These are phyloP conservation scores for Phoenix dactylifera DNA, from an alignment of 176 grass and related monocot species.

Conservation along the genomic window DNA sequence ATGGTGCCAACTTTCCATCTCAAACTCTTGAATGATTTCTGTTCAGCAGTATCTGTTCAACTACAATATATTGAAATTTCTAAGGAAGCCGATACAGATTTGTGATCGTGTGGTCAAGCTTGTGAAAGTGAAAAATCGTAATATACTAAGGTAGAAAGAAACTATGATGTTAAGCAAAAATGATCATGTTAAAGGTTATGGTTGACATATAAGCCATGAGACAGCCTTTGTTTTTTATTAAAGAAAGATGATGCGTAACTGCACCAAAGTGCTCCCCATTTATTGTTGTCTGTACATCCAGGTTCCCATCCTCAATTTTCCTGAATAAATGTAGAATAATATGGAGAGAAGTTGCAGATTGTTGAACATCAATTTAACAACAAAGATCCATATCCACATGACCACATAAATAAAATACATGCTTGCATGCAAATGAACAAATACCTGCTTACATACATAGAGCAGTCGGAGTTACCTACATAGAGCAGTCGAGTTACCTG, in stretches of 20 bases:
- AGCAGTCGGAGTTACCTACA: constrained; percentile 24
- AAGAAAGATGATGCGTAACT: constrained; percentile 82
- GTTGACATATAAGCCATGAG: constrained; percentile 89
- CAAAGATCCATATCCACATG: too few relatives aligned
- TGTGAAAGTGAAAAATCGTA: not conserved
- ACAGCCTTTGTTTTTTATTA: constrained; percentile 86
- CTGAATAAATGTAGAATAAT: constrained; percentile 19
- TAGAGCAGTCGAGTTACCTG: constrained; percentile 30
- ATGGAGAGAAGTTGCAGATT: not conserved
- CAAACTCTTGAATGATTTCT: constrained; percentile 69
- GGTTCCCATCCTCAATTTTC: constrained; percentile 79
- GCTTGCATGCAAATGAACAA: too few relatives aligned
- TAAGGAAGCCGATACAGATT: too few relatives aligned
- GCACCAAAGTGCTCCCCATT: constrained; percentile 70
- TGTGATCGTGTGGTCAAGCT: not conserved
- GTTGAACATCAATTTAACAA: not conserved
- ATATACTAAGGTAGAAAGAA: too few relatives aligned
- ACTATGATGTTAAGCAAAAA: too few relatives aligned
- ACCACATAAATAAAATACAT: too few relatives aligned
- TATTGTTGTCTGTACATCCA: constrained; percentile 26
- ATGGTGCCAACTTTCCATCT: constrained; percentile 78
- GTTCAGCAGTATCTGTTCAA: constrained; percentile 50
- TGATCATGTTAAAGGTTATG: too few relatives aligned
- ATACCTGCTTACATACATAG: not conserved
- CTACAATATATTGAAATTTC: too few relatives aligned